A percentile compares a stretch with the other conserved stretches of the same genome.
These are phyloP conservation scores for Aspergillus udagawae DNA, from an alignment of 2,329 filamentous ascomycete species.

Conservation along the genomic window DNA sequence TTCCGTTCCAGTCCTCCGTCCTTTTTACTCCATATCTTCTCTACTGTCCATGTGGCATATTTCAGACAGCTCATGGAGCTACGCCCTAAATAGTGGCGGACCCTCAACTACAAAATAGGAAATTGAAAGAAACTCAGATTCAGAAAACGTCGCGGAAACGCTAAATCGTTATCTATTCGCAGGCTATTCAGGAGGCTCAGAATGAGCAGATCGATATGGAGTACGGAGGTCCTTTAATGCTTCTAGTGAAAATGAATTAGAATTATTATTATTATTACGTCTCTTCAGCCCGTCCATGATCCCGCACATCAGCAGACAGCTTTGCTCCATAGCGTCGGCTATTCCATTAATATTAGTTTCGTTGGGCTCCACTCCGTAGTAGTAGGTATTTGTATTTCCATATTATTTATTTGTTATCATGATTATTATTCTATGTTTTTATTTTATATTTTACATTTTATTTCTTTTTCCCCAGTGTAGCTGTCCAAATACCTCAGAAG, in stretches of 20 bases:
- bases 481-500: neutral
- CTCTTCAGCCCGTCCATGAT: constrained; percentile 1
- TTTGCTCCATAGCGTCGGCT: constrained; percentile 3
- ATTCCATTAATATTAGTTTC: neutral
- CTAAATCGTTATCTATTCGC: neutral
- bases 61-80: constrained; percentile 2
- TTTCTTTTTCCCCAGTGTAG: neutral
- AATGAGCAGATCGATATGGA: neutral
- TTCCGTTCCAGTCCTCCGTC: neutral
- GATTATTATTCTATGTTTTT: neutral
- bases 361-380: constrained; percentile 11
- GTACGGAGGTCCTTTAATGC: neutral
- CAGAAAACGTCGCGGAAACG: neutral
- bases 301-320: neutral
- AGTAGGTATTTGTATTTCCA: neutral
- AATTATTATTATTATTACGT: neutral
- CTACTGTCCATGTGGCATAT: constrained; percentile 11
- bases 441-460: neutral
- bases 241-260: neutral
- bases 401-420: neutral
- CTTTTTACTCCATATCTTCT: neutral
- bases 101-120: constrained; percentile 3
- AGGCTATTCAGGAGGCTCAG: neutral
- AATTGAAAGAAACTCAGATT: constrained; percentile 2
- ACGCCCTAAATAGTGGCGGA: constrained; percentile 8